These are phyloP conservation scores for Boletus reticulatus DNA, from an alignment of 768 basidiomycete species.

Conservation along the genomic window DNA sequence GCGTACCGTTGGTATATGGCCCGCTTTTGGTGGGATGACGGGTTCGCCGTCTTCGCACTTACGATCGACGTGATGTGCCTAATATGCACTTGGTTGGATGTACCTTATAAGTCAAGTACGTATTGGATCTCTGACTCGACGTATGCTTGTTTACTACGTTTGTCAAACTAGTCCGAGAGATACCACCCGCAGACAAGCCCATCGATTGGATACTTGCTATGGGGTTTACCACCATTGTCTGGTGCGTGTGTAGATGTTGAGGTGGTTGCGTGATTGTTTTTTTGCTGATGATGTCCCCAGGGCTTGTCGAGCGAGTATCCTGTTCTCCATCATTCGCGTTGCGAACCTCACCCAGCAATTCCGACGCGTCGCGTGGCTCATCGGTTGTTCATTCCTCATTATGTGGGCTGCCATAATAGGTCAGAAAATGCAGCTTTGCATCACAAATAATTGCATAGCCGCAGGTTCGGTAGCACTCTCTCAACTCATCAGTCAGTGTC, in stretches of 20 bases:
- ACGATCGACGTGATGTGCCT: constrained; percentile 15
- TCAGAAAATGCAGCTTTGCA: constrained; percentile 15
- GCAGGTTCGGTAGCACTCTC: constrained; percentile 9
- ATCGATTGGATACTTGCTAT: constrained; percentile 14
- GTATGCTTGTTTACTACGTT: not conserved
- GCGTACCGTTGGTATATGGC: constrained; percentile 16
- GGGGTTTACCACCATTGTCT: constrained; percentile 17
- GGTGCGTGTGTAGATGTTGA: constrained; percentile 9
- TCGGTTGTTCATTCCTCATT: constrained; percentile 16
- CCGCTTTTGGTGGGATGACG: constrained; percentile 32
- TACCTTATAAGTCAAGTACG: constrained; percentile 1
- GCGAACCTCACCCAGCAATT: constrained; percentile 7
- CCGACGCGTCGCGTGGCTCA: not conserved
- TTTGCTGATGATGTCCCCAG: constrained; percentile 10
- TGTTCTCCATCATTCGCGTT: constrained; percentile 24
- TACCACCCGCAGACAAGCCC: not conserved
- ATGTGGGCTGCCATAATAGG: constrained; percentile 24
- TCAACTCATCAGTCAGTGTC: constrained; percentile 21
- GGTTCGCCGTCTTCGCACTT: constrained; percentile 22
- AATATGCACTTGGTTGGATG: constrained; percentile 3
- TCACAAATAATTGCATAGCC: not conserved
- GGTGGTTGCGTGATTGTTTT: not conserved
- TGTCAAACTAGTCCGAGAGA: not conserved
- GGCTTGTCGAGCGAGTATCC: constrained; percentile 25
- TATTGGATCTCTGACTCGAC: too few relatives aligned